phyloP scores from a whole-genome alignment of 1,284 basidiomycete species.

The Amylostereum areolatum region DNA sequence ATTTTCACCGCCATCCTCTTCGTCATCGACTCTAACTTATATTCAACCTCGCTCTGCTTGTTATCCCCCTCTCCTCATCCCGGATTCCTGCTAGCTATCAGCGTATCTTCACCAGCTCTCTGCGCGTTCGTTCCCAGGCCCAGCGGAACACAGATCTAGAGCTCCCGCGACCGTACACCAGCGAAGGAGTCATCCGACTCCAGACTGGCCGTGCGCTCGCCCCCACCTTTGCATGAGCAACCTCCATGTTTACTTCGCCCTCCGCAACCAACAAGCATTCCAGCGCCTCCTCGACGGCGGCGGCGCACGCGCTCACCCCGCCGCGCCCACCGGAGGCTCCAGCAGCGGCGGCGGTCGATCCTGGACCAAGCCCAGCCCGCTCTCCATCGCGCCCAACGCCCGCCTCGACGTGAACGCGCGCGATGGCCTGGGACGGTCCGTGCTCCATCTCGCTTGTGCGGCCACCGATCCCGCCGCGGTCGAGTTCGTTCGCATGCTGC shows the following conservation, averaged over 20 bases:
- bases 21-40: too few relatives aligned
- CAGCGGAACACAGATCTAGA: neutral
- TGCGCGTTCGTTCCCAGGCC: neutral
- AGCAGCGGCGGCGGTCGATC: constrained; percentile 57
- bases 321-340: constrained; percentile 18
- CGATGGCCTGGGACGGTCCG: constrained; percentile 71
- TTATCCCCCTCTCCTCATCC: too few relatives aligned
- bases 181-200: neutral
- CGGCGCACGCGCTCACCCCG: constrained; percentile 26
- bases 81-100: neutral
- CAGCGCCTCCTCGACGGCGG: constrained; percentile 68
- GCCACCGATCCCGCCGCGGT: constrained; percentile 54
- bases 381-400: constrained; percentile 28
- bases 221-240: constrained; percentile 54
- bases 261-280: constrained; percentile 77
- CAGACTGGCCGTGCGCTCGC: neutral
- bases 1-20: too few relatives aligned
- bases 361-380: constrained; percentile 50
- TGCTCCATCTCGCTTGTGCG: constrained; percentile 79
- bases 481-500: constrained; percentile 79
- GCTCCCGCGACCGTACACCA: neutral
- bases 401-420: constrained; percentile 64
- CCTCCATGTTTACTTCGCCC: constrained; percentile 77
- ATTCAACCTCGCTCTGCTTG: too few relatives aligned
- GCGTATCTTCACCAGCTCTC: neutral